Percentiles rank a stretch among this genome's conserved stretches.
These are phyloP conservation scores for Elongisporangium anandrum DNA, from an alignment of 352 stramenopile species.

Conservation along the genomic window DNA sequence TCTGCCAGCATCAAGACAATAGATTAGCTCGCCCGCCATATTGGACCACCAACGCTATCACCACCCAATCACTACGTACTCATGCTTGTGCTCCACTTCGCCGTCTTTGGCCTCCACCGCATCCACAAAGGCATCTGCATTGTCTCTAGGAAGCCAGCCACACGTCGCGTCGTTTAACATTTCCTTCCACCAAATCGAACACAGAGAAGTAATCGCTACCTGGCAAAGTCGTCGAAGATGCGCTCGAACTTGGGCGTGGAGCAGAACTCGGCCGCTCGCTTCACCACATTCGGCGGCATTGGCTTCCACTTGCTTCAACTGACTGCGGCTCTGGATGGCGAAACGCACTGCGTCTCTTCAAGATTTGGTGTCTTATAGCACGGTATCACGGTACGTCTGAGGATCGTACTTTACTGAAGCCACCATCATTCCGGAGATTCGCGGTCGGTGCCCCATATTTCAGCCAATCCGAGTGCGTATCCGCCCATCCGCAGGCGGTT, in stretches of 20 bases:
- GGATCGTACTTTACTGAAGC: background rate
- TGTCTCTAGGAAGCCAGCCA: constrained; percentile 22
- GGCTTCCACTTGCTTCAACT: background rate
- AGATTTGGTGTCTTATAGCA: background rate
- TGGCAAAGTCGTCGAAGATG: constrained; percentile 72
- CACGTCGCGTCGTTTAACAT: background rate
- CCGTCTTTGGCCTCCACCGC: constrained; percentile 54
- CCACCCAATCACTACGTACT: constrained; percentile 22
- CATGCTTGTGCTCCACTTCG: constrained; percentile 76
- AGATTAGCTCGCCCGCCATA: no score
- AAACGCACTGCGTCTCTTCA: background rate
- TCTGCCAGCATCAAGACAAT: constrained; percentile 10
- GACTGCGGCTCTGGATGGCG: no score
- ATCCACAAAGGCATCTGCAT: constrained; percentile 59
- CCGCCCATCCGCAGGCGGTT: constrained; percentile 2
- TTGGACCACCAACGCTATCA: no score
- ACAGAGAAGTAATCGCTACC: constrained; percentile 15
- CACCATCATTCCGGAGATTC: background rate
- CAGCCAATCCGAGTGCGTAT: constrained; percentile 1
- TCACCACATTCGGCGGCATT: constrained; percentile 58
- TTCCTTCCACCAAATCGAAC: background rate
- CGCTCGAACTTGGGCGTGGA: constrained; percentile 71
- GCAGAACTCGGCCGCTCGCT: constrained; percentile 64
- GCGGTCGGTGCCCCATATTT: background rate
- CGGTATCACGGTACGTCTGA: background rate